Conservation (phyloP, 768 basidiomycete species). For the Tylopilus felleus region DNA sequence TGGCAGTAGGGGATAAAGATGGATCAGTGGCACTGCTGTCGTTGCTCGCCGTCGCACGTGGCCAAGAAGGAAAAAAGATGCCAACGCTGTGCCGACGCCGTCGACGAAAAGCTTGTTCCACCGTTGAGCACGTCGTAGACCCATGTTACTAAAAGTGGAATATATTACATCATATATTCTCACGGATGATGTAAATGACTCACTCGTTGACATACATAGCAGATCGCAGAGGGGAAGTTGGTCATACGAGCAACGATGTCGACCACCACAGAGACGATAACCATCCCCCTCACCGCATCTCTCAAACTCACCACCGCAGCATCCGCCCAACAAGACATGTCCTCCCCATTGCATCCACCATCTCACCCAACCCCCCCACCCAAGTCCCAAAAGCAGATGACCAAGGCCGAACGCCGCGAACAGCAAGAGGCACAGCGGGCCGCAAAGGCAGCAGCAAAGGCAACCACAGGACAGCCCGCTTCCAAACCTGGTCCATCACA, state of each 20-base stretch:
- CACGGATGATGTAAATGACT: slow-evolving; percentile 21
- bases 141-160: slow-evolving; percentile 8
- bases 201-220: neutral
- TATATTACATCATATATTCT: slow-evolving; percentile 18
- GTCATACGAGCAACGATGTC: slow-evolving; percentile 16
- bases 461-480: slow-evolving; percentile 20
- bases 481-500: slow-evolving; percentile 32
- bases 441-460: slow-evolving; percentile 58
- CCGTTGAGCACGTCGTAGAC: neutral
- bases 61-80: neutral
- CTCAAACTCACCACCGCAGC: slow-evolving; percentile 15
- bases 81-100: neutral
- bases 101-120: slow-evolving; percentile 1
- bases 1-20: neutral
- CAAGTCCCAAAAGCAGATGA: slow-evolving; percentile 66
- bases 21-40: neutral
- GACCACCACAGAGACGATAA: slow-evolving; percentile 24
- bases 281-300: slow-evolving; percentile 4
- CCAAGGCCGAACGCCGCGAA: slow-evolving; percentile 77
- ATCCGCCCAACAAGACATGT: slow-evolving; percentile 4
- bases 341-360: neutral
- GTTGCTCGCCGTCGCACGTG: neutral
- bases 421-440: slow-evolving; percentile 78
- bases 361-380: slow-evolving; percentile 13
- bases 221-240: neutral